These are phyloP conservation scores for Dissophora ornata DNA, from an alignment of 192 early-diverging fungal species.

Conservation along the genomic window DNA sequence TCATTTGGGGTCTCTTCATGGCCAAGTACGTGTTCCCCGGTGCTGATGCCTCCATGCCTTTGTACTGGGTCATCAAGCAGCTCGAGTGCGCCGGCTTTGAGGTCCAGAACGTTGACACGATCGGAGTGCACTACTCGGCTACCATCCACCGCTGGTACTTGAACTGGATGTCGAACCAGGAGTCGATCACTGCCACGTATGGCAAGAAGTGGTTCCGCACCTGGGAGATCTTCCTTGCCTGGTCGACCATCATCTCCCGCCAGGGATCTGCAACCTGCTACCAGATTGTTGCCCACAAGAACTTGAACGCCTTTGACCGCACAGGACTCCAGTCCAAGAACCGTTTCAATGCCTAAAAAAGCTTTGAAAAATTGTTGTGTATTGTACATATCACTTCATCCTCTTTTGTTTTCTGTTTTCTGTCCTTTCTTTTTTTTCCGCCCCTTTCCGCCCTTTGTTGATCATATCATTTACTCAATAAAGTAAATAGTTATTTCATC, in stretches of 20 bases:
- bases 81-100: constrained; percentile 95
- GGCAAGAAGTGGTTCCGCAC: constrained; percentile 89
- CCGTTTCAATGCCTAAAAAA: constrained; percentile 28
- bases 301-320: constrained; percentile 95
- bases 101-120: constrained; percentile 86
- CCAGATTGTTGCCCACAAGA: constrained; percentile 98
- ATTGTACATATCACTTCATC: constrained; percentile 28
- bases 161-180: constrained; percentile 98
- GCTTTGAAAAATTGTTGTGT: no score
- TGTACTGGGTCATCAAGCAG: constrained; percentile 96
- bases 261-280: constrained; percentile 97
- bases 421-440: background rate
- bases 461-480: no score
- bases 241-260: constrained; percentile 94
- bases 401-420: background rate
- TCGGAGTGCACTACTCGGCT: constrained; percentile 97
- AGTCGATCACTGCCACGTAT: constrained; percentile 82
- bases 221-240: constrained; percentile 99
- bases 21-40: constrained; percentile 99
- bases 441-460: no score
- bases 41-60: constrained; percentile 95
- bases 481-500: no score
- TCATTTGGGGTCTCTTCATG: constrained; percentile 95
- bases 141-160: constrained; percentile 96
- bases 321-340: constrained; percentile 66